Evolutionary conservation across 2,329 filamentous ascomycete species (phyloP), one percentile per base, ranked within the genome.

Genomic region (Xylaria sp.): DNA sequence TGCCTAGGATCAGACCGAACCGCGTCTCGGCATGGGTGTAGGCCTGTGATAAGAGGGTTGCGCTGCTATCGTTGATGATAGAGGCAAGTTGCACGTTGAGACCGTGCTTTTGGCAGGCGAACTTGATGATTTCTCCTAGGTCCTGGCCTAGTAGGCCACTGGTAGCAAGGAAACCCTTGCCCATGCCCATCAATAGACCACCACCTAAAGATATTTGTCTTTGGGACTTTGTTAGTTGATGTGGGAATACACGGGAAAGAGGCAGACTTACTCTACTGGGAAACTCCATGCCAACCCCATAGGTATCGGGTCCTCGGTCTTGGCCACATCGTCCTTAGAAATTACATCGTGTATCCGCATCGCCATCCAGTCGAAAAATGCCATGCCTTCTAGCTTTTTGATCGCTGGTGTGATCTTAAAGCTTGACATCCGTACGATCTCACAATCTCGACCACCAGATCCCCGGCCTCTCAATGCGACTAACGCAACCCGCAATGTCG

Each of bases 361-460:
- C 0, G 89, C 89, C 85, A 92, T 90, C 90, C 90, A 92, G 76
- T 89, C 85, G 73, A 92, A 92, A 75, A 92, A 91, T 0, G 79
- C 82, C 73, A 85, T 84, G 18, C 90, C 90, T 69, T 85, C 82
- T 0, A 91, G 82, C 66, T 81, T 80, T 78, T 89, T 90, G 63
- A 90, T 81, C 23, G 83, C 79, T 34, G 82, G 83, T 64, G 82
- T 84, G 73, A 91, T 91, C 74, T 83, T 84, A 78, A 88, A 90
- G 55, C 83, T 84, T 63, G 82, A 82, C 73, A 87, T 86, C 70
- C 82, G 84, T 65, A 89, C 78, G 70, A 91, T 89, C 66, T 82
- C 81, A 72, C 82, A 85, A 74, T 83, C 83, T 58, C 80, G 78
- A 23, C 79, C 81, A 8, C 76, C 77, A 25, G 76, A 76, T 25